phyloP scores from a whole-genome alignment of 768 basidiomycete genomes.

The Ramaria rubella region DNA sequence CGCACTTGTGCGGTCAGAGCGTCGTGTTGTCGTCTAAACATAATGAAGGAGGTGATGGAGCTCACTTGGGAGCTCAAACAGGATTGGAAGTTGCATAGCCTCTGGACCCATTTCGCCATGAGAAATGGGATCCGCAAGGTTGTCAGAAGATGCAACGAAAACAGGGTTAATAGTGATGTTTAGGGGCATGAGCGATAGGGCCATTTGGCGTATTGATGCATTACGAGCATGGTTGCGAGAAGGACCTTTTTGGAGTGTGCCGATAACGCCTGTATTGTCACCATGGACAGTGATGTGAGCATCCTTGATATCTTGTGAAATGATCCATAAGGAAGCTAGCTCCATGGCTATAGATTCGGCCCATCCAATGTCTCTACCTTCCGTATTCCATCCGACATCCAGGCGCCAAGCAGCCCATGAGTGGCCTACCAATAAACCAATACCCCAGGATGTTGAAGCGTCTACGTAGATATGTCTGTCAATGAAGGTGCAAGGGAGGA shows the following conservation, averaged over 20 bases:
- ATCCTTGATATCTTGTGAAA: neutral
- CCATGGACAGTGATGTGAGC: too few species aligned
- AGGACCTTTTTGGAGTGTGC: neutral
- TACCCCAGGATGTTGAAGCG: too few species aligned
- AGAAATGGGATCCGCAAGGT: slow-evolving; percentile 4
- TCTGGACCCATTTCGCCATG: neutral
- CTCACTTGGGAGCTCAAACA: neutral
- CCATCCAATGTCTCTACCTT: too few species aligned
- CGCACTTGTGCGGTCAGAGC: too few species aligned
- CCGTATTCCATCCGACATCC: slow-evolving; percentile 1
- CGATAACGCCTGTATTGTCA: too few species aligned
- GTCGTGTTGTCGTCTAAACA: neutral
- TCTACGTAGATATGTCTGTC: slow-evolving; percentile 1
- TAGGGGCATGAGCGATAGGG: neutral
- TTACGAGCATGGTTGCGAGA: neutral
- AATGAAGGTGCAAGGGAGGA: slow-evolving; percentile 6
- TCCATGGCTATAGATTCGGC: slow-evolving; percentile 6
- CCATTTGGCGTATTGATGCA: neutral
- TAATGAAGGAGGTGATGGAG: neutral
- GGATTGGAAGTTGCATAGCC: neutral
- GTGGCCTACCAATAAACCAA: slow-evolving; percentile 3
- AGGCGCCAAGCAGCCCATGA: slow-evolving; percentile 10
- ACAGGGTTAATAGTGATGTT: neutral
- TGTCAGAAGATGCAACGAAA: neutral
- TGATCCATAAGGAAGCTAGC: neutral